Percentiles rank a stretch among this genome's conserved stretches.
phyloP scores from a whole-genome alignment of 805 yeast genomes.

The Spathaspora sp. region DNA sequence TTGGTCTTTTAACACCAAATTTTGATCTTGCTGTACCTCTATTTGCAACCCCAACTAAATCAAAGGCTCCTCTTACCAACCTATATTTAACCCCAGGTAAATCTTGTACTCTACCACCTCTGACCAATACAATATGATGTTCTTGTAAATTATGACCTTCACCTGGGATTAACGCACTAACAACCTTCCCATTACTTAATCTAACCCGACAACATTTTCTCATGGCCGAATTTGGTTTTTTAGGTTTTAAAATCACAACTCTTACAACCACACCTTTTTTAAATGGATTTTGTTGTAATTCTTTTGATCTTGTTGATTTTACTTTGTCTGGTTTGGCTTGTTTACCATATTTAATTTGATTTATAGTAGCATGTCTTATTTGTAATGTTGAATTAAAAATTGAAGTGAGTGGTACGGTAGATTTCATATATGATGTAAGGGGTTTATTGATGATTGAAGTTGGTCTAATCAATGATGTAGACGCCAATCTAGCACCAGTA shows the following conservation, averaged over 20 bases:
- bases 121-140: conserved; percentile 89
- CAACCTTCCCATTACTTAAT: conserved; percentile 81
- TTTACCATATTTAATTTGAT: conserved; percentile 71
- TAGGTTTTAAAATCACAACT: conserved; percentile 94
- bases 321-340: conserved; percentile 49
- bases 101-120: conserved; percentile 99
- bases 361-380: conserved; percentile 63
- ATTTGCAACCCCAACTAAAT: conserved; percentile 91
- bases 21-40: conserved; percentile 86
- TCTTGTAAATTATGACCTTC: conserved; percentile 99
- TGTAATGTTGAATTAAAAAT: conserved; percentile 21
- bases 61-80: conserved; percentile 88
- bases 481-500: not conserved
- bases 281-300: conserved; percentile 78
- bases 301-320: conserved; percentile 64
- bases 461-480: not conserved
- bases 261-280: conserved; percentile 90
- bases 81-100: conserved; percentile 97
- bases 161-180: conserved; percentile 94
- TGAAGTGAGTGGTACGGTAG: conserved; percentile 13
- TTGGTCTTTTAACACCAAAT: conserved; percentile 89
- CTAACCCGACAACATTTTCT: conserved; percentile 96
- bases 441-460: conserved; percentile 2
- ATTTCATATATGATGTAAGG: conserved; percentile 8
- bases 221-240: conserved; percentile 97